phyloP scores from a whole-genome alignment of 1,284 basidiomycete species.

The Tilletia setariae region DNA sequence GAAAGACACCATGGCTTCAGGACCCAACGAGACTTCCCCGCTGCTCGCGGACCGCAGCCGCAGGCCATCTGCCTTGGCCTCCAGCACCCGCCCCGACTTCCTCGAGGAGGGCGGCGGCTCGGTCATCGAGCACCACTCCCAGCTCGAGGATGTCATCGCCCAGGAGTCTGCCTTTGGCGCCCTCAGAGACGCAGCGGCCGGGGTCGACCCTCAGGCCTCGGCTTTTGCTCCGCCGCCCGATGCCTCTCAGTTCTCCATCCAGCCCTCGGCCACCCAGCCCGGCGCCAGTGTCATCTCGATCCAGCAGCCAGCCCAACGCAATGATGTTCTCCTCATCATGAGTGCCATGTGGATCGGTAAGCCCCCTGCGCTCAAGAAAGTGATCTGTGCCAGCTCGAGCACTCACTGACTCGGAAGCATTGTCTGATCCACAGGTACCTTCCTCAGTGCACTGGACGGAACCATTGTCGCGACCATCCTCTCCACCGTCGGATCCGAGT shows the following conservation, averaged over 20 bases:
- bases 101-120: constrained; percentile 13
- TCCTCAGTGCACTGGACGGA: constrained; percentile 48
- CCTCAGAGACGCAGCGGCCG: constrained; percentile 43
- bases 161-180: constrained; percentile 18
- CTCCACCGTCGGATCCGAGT: constrained; percentile 48
- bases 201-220: constrained; percentile 51
- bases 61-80: constrained; percentile 4
- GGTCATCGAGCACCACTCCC: constrained; percentile 16
- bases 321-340: constrained; percentile 43
- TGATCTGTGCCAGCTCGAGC: too few relatives aligned
- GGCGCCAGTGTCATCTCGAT: constrained; percentile 14
- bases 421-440: constrained; percentile 20
- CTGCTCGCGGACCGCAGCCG: constrained; percentile 10
- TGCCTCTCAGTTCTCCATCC: constrained; percentile 43
- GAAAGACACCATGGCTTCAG: background rate
- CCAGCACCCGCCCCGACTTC: constrained; percentile 6
- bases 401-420: too few relatives aligned
- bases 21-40: background rate
- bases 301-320: background rate
- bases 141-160: constrained; percentile 18
- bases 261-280: constrained; percentile 14
- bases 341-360: constrained; percentile 52
- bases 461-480: constrained; percentile 52
- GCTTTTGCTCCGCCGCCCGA: constrained; percentile 47
- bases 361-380: too few relatives aligned